A percentile compares a stretch with the other conserved stretches of the same genome.
phyloP scores from a whole-genome alignment of 768 basidiomycete genomes.

The Floccularia luteovirens region DNA sequence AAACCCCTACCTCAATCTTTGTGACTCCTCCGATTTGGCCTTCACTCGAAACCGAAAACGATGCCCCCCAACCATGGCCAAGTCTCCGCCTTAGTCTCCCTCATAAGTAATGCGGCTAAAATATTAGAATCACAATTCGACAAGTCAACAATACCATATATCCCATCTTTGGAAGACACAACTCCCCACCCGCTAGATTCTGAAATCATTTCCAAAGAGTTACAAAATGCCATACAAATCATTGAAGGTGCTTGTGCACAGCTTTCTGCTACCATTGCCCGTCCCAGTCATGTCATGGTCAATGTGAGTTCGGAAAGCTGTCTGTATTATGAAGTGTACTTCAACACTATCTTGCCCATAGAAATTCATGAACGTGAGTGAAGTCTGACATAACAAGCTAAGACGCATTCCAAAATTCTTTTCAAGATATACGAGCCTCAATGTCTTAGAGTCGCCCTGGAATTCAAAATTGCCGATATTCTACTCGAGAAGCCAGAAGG shows the following conservation, averaged over 20 bases:
- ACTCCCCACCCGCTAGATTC: too few relatives aligned
- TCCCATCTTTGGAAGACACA: too few relatives aligned
- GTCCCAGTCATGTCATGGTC: constrained; percentile 16
- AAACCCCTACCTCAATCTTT: too few relatives aligned
- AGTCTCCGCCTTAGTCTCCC: too few relatives aligned
- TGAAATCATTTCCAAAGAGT: too few relatives aligned
- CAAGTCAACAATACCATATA: too few relatives aligned
- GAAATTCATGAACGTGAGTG: constrained; percentile 11
- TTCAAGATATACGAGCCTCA: constrained; percentile 16
- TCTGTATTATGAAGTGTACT: neutral
- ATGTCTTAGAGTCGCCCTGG: constrained; percentile 20
- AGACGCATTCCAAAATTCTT: neutral
- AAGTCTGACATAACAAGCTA: neutral
- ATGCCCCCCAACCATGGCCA: too few relatives aligned
- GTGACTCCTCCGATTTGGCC: too few relatives aligned
- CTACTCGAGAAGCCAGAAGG: constrained; percentile 24
- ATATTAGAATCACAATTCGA: too few relatives aligned
- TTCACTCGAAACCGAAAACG: too few relatives aligned
- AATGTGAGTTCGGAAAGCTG: constrained; percentile 13
- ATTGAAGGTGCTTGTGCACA: constrained; percentile 21
- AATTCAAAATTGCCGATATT: constrained; percentile 23
- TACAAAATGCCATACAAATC: constrained; percentile 15
- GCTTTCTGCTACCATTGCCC: constrained; percentile 14
- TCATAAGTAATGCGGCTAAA: too few relatives aligned
- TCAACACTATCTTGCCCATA: neutral